Evolutionary conservation across 2,329 filamentous ascomycete species (phyloP).

Genomic region (Venturia carpophila): DNA sequence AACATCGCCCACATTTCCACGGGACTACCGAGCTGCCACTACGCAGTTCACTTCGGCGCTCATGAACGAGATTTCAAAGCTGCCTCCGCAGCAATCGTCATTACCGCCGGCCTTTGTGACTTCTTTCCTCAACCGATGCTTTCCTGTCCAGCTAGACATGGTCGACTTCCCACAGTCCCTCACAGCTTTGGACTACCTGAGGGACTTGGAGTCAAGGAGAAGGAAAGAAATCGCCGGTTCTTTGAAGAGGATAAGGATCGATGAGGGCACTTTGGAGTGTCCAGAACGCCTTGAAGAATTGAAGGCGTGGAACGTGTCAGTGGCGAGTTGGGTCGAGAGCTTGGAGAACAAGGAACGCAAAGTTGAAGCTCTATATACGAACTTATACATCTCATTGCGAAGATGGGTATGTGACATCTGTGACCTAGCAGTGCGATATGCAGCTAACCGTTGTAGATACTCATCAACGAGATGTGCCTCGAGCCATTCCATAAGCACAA

Average conservation of each 20-base stretch:
- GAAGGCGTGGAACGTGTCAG: conserved; percentile 45
- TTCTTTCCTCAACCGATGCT: conserved; percentile 53
- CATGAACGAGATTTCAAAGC: conserved; percentile 49
- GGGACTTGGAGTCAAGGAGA: conserved; percentile 53
- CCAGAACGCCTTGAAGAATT: conserved; percentile 39
- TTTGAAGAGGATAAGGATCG: conserved; percentile 46
- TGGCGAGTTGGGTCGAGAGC: conserved; percentile 47
- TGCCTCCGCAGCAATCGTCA: conserved; percentile 53
- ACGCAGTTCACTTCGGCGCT: conserved; percentile 44
- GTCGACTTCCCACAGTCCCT: conserved; percentile 60
- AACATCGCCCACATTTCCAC: conserved; percentile 23
- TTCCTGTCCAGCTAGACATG: conserved; percentile 46
- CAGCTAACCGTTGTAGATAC: conserved; percentile 36
- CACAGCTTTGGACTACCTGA: conserved; percentile 58
- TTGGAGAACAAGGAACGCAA: conserved; percentile 38
- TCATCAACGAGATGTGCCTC: conserved; percentile 58
- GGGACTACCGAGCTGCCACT: conserved; percentile 25
- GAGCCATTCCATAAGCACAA: conserved; percentile 57
- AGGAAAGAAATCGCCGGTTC: conserved; percentile 50
- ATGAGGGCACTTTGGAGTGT: conserved; percentile 38
- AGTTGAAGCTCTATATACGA: conserved; percentile 44
- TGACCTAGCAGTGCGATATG: conserved; percentile 22
- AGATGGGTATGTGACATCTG: conserved; percentile 47
- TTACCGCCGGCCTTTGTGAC: conserved; percentile 56
- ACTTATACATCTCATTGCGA: conserved; percentile 53